Percentiles rank a stretch among this genome's conserved stretches.
phyloP scores from a whole-genome alignment of 164 flowering plant species.

The Saururus chinensis region DNA sequence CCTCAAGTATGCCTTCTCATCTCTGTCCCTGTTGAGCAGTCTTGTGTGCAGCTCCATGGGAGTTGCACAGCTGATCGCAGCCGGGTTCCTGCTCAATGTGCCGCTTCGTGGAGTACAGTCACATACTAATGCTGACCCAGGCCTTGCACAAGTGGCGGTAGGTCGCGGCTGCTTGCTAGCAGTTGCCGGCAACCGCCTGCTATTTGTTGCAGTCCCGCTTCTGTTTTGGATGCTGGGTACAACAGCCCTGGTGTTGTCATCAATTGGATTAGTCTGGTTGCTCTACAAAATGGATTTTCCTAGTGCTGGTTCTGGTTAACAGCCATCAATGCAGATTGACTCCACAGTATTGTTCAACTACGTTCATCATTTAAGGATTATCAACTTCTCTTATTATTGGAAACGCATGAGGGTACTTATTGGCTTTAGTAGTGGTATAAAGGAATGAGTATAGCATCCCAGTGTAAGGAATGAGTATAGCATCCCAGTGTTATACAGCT shows the following conservation, averaged over 20 bases:
- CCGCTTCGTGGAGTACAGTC: no score
- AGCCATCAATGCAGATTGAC: not conserved
- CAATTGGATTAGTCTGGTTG: conserved; percentile 41
- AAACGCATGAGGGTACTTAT: no score
- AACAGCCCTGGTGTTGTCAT: conserved; percentile 31
- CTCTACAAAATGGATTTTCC: conserved; percentile 46
- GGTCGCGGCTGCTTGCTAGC: conserved; percentile 50
- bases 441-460: no score
- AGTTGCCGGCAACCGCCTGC: conserved; percentile 35
- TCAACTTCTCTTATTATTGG: no score
- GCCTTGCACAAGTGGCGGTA: conserved; percentile 12
- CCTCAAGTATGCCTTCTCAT: conserved; percentile 43
- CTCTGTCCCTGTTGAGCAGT: conserved; percentile 32
- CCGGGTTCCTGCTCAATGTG: conserved; percentile 41
- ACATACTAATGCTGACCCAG: conserved; percentile 9
- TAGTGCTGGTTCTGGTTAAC: not conserved
- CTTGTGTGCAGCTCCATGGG: conserved; percentile 64
- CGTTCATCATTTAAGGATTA: no score
- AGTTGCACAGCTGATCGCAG: conserved; percentile 36
- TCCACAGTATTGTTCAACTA: not conserved
- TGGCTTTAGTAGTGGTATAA: no score
- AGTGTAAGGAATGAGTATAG: no score
- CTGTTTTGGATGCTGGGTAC: conserved; percentile 74
- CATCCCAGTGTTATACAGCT: no score
- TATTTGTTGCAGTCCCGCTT: conserved; percentile 41